A percentile compares a stretch with the other conserved stretches of the same genome.
These are phyloP conservation scores for Cryphonectria parasitica DNA, from an alignment of 2,329 filamentous ascomycete species.

Conservation along the genomic window DNA sequence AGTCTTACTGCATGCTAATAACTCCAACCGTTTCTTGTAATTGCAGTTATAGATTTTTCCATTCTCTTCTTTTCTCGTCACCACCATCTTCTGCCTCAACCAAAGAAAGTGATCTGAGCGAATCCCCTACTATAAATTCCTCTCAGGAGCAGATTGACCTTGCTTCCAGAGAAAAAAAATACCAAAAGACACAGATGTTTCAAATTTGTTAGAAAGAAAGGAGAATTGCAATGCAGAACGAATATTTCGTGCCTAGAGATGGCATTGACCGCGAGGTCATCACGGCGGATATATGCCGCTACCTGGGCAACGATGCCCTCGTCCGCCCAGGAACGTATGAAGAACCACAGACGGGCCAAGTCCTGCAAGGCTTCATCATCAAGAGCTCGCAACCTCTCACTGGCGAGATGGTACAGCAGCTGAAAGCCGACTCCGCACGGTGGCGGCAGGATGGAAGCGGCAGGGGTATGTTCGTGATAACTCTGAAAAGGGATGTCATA, in stretches of 20 bases:
- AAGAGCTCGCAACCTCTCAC: background rate
- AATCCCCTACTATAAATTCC: background rate
- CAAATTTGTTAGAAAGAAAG: no score
- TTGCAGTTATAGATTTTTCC: background rate
- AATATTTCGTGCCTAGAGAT: constrained; percentile 80
- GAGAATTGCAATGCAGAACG: constrained; percentile 55
- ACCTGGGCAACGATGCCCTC: constrained; percentile 80
- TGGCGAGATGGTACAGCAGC: background rate
- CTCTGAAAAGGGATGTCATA: background rate
- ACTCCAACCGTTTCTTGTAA: background rate
- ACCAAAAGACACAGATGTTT: background rate
- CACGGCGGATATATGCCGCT: constrained; percentile 82
- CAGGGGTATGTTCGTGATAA: background rate
- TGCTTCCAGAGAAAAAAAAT: background rate
- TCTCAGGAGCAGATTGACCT: background rate
- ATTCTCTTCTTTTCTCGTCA: background rate
- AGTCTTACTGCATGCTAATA: background rate
- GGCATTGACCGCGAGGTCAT: constrained; percentile 85
- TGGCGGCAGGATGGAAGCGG: background rate
- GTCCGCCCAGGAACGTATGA: constrained; percentile 73
- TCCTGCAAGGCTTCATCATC: background rate
- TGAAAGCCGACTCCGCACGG: background rate
- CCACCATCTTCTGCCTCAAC: background rate
- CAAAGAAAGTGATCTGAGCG: background rate
- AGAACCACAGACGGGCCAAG: background rate